Percentiles rank a stretch among this genome's conserved stretches.
Evolutionary conservation across 2,329 filamentous ascomycete genomes (phyloP).

Genomic region (Colletotrichum karsti): DNA sequence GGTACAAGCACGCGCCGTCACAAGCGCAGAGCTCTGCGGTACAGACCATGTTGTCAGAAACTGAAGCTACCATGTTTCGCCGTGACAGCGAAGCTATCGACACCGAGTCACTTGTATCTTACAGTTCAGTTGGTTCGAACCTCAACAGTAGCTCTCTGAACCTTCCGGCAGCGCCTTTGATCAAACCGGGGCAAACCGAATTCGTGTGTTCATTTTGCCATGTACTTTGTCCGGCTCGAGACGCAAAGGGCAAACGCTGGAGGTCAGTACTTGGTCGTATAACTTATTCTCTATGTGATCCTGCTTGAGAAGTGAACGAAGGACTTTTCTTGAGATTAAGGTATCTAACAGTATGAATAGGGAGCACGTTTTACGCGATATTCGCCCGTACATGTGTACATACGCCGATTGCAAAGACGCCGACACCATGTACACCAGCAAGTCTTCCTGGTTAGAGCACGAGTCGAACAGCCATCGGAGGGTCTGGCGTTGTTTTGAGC

Average conservation of each 20-base stretch:
- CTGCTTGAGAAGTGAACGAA: not conserved
- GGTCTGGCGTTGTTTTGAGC: slow-evolving; percentile 4
- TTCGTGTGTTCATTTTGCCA: slow-evolving; percentile 1
- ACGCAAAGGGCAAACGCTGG: not conserved
- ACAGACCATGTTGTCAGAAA: not conserved
- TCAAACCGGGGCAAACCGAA: not conserved
- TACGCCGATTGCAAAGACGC: not conserved
- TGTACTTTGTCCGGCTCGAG: not conserved
- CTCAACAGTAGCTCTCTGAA: not conserved
- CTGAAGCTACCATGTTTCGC: not conserved
- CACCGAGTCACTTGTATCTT: too few relatives aligned
- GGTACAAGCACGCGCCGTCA: not conserved
- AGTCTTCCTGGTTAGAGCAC: not conserved
- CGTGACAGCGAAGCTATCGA: not conserved
- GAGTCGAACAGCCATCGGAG: not conserved
- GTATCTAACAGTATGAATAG: not conserved
- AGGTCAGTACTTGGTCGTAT: not conserved
- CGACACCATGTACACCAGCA: not conserved
- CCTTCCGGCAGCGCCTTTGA: not conserved
- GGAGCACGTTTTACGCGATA: not conserved
- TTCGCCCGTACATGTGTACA: slow-evolving; percentile 10
- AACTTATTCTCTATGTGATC: too few relatives aligned
- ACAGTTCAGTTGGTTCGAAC: not conserved
- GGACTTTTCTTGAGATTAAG: too few relatives aligned
- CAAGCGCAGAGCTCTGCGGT: not conserved